A percentile compares a stretch with the other conserved stretches of the same genome.
Conservation (phyloP, 2,329 filamentous ascomycete genomes). For the Beauveria scarabaeidicola region DNA sequence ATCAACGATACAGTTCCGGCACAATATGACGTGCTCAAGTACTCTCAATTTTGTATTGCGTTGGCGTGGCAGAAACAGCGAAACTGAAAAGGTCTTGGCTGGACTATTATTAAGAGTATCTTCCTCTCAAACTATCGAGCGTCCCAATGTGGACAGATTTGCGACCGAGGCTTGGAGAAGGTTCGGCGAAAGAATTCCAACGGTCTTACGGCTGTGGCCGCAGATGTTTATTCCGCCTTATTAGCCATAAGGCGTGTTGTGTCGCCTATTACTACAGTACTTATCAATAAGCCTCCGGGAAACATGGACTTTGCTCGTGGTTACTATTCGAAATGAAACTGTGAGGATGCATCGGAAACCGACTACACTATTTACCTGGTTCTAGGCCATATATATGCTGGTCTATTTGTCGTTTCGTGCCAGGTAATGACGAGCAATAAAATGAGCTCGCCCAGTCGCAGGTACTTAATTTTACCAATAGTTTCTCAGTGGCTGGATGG, state of each 20-base stretch:
- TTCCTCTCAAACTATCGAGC: background rate
- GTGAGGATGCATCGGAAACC: too few relatives aligned
- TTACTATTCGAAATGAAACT: background rate
- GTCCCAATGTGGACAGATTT: background rate
- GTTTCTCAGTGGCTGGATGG: background rate
- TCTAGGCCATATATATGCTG: background rate
- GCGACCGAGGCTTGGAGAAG: background rate
- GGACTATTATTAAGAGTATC: too few relatives aligned
- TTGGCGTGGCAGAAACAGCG: background rate
- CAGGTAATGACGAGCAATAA: background rate
- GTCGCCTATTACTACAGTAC: background rate
- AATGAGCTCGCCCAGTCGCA: background rate
- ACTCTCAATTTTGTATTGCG: background rate
- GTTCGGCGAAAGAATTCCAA: background rate
- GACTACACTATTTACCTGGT: too few relatives aligned
- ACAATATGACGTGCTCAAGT: background rate
- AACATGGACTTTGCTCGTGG: background rate
- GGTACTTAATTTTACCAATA: constrained; percentile 4
- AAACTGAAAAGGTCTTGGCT: background rate
- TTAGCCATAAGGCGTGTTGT: background rate
- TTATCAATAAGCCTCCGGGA: background rate
- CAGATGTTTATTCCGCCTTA: background rate
- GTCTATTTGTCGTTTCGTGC: background rate
- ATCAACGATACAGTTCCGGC: background rate
- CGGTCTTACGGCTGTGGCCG: background rate